Evolutionary conservation across 345 rosid genomes (phyloP).

Genomic region (Trapa incisa): DNA sequence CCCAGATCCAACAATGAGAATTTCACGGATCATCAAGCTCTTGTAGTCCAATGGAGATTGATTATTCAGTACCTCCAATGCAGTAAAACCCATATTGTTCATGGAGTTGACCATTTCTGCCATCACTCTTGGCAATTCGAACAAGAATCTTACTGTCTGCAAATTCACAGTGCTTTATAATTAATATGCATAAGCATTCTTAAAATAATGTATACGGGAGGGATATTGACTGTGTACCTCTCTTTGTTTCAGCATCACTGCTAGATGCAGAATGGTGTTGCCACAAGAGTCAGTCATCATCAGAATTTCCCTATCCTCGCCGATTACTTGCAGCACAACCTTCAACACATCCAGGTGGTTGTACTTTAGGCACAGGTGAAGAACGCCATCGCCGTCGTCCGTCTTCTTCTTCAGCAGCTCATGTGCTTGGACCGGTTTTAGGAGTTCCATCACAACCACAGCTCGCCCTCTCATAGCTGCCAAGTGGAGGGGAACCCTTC

Average conservation of each 20-base stretch:
- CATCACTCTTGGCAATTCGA: neutral
- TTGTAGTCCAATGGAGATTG: neutral
- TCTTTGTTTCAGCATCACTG: neutral
- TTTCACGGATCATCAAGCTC: neutral
- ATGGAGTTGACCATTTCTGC: neutral
- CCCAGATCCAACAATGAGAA: neutral
- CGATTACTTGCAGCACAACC: neutral
- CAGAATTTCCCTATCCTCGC: neutral
- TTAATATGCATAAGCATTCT: too few relatives aligned
- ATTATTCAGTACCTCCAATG: too few relatives aligned
- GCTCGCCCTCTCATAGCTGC: neutral
- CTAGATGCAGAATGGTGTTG: constrained; percentile 1
- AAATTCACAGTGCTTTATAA: too few relatives aligned
- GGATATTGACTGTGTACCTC: neutral
- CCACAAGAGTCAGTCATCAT: neutral
- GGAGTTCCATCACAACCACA: neutral
- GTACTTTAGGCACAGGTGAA: constrained; percentile 7
- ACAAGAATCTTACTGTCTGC: neutral
- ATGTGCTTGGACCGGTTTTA: neutral
- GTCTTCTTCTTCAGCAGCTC: neutral
- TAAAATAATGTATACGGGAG: too few relatives aligned
- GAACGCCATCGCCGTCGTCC: neutral
- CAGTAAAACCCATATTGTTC: too few relatives aligned
- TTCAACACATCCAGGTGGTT: constrained; percentile 1
- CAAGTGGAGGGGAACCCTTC: constrained; percentile 5